Conservation (phyloP, 2,329 filamentous ascomycete genomes). For the Thielaviopsis ethacetica region DNA sequence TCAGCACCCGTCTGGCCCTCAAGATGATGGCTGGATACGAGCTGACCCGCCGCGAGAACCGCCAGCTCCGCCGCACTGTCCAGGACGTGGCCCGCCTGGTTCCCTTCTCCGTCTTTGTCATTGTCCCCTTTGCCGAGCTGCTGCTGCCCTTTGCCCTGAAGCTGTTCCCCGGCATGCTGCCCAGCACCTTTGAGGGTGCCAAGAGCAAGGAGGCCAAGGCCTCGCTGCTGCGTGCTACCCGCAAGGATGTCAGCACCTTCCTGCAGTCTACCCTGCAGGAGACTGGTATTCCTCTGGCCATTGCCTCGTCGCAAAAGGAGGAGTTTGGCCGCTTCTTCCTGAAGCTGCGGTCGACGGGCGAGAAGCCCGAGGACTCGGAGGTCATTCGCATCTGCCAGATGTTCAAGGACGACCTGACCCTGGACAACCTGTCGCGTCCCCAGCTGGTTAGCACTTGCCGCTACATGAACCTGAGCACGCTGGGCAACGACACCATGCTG, state of each 20-base stretch:
- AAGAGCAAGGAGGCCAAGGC: constrained; percentile 84
- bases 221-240: constrained; percentile 59
- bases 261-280: constrained; percentile 77
- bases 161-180: constrained; percentile 92
- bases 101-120: constrained; percentile 91
- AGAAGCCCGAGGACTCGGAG: constrained; percentile 73
- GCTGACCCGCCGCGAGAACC: constrained; percentile 79
- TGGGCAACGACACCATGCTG: constrained; percentile 94
- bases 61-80: constrained; percentile 83
- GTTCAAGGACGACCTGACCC: constrained; percentile 92
- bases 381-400: constrained; percentile 98
- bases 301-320: constrained; percentile 71
- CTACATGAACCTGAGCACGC: constrained; percentile 95
- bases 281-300: constrained; percentile 78
- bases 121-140: constrained; percentile 90
- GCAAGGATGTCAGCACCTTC: constrained; percentile 88
- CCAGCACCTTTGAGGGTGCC: constrained; percentile 90
- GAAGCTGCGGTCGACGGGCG: constrained; percentile 82
- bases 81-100: constrained; percentile 85
- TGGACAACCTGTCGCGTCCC: constrained; percentile 90
- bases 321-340: constrained; percentile 96
- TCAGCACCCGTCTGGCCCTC: constrained; percentile 76
- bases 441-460: constrained; percentile 95
- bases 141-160: constrained; percentile 81
- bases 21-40: constrained; percentile 99